These are phyloP conservation scores for Trichoderma sp. DNA, from an alignment of 2,329 filamentous ascomycete species.

Conservation along the genomic window DNA sequence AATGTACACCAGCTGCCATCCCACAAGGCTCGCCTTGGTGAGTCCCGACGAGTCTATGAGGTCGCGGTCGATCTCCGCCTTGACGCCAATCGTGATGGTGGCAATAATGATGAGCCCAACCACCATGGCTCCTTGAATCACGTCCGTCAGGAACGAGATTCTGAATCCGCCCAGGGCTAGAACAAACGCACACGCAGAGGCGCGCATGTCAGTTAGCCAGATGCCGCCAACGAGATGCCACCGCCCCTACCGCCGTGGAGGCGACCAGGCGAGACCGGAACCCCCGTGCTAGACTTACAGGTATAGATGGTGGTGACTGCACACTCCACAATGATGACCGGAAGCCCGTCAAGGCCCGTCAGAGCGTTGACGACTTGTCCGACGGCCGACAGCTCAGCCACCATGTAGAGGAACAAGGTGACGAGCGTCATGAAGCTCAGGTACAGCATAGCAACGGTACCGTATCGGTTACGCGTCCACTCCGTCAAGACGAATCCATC, in stretches of 20 bases:
- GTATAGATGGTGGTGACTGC: constrained; percentile 81
- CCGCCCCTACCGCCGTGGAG: too few relatives aligned
- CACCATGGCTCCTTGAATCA: constrained; percentile 79
- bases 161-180: constrained; percentile 77
- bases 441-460: constrained; percentile 67
- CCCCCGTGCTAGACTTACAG: constrained; percentile 52
- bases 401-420: constrained; percentile 85
- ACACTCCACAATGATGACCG: constrained; percentile 76
- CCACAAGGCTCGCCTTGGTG: constrained; percentile 68
- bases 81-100: constrained; percentile 74
- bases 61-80: constrained; percentile 70
- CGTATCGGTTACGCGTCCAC: constrained; percentile 81
- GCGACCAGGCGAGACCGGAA: neutral
- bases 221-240: neutral
- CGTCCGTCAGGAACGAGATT: constrained; percentile 83
- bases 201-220: constrained; percentile 9
- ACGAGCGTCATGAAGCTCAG: constrained; percentile 77
- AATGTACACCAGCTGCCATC: constrained; percentile 86
- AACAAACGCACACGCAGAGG: too few relatives aligned
- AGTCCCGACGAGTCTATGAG: constrained; percentile 70
- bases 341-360: constrained; percentile 73
- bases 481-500: constrained; percentile 84
- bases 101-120: constrained; percentile 73
- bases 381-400: constrained; percentile 77
- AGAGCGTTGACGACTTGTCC: constrained; percentile 76